Evolutionary conservation across 2,329 filamentous ascomycete species (phyloP), one percentile per base, ranked within the genome.

Genomic region (Zasmidium angulare): DNA sequence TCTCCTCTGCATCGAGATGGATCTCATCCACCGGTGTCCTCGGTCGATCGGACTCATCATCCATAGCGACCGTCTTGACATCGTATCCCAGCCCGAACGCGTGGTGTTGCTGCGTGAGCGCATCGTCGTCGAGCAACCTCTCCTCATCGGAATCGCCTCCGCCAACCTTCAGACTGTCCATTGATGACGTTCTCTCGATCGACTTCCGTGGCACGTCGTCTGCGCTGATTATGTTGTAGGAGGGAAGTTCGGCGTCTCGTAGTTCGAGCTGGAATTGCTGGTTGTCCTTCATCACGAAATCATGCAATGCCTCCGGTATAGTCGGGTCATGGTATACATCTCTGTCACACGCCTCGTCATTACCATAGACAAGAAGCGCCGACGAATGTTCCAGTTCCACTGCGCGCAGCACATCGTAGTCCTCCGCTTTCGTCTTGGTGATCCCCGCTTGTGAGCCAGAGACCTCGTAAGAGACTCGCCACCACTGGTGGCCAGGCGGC

Each of bases 281-380:
- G 36, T 72, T 66, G 58, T 74, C 71, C 1, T 59, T 50, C 22
- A 61, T 36, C 52, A 72, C 61, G 59, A 73, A 72, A 3, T 64
- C 53, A 21, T 64, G 57, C 14, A 73, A 58, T 7, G 65, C 55
- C 11, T 58, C 50, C 10, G 67, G 65, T 11, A 72, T 61, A 10
- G 17, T 31, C 6, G 55, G 50, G 20, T 63, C 58, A 49, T 66
- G 57, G 48, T 57, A 63, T 12, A 57, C 56, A 1, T 63, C 53
- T 22, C 46, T 29, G 17, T 66, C 62, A n/a, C 66, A 58, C 21
- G 71, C 71, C 19, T 68, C 68, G 2, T 82, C 79, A 65, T 79
- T 84, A 20, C 84, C 85, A 68, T 87, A 88, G 2, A 88, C 80
- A 10, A 88, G 77, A 0, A 88, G 71, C 1, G 80, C 82, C 9